These are phyloP conservation scores for Zizania palustris DNA, from an alignment of 202 grass and related monocot species.

Conservation along the genomic window DNA sequence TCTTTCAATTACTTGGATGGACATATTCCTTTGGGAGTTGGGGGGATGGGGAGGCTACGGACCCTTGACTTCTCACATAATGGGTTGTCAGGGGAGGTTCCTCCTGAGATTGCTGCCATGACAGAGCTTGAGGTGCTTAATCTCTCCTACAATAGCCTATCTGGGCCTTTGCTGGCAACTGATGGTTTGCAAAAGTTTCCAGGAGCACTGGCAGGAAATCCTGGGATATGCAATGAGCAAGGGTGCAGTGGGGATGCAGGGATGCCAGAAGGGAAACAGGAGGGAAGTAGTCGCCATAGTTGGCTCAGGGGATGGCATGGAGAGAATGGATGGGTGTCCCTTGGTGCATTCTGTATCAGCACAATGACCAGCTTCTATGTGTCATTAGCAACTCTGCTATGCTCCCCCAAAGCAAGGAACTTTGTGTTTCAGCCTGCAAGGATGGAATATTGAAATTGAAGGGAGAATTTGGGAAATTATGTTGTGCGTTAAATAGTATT, in stretches of 20 bases:
- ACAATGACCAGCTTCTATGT: slow-evolving; percentile 92
- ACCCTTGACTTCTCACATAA: slow-evolving; percentile 87
- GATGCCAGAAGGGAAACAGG: slow-evolving; percentile 50
- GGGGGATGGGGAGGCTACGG: slow-evolving; percentile 59
- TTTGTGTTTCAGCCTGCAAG: slow-evolving; percentile 63
- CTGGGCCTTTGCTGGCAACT: slow-evolving; percentile 64
- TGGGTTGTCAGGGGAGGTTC: slow-evolving; percentile 77
- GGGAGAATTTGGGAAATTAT: not conserved
- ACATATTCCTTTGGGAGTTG: slow-evolving; percentile 62
- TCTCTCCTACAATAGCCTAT: slow-evolving; percentile 87
- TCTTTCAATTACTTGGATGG: slow-evolving; percentile 75
- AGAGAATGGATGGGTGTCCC: slow-evolving; percentile 75
- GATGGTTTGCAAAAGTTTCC: slow-evolving; percentile 68
- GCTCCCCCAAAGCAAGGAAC: slow-evolving; percentile 67
- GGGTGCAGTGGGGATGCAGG: slow-evolving; percentile 53
- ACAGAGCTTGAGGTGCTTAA: slow-evolving; percentile 71
- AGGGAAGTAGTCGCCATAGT: slow-evolving; percentile 39
- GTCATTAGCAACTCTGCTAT: slow-evolving; percentile 74
- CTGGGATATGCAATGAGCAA: slow-evolving; percentile 65
- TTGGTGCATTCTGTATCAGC: slow-evolving; percentile 92
- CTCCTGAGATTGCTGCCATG: slow-evolving; percentile 66
- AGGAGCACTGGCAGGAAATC: slow-evolving; percentile 88
- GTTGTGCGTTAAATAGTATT: slow-evolving; percentile 44
- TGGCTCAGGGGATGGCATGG: slow-evolving; percentile 52
- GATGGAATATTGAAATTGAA: slow-evolving; percentile 59